Conservation (phyloP, 1,284 basidiomycete species). For the Boletellus dicymbophilus region DNA sequence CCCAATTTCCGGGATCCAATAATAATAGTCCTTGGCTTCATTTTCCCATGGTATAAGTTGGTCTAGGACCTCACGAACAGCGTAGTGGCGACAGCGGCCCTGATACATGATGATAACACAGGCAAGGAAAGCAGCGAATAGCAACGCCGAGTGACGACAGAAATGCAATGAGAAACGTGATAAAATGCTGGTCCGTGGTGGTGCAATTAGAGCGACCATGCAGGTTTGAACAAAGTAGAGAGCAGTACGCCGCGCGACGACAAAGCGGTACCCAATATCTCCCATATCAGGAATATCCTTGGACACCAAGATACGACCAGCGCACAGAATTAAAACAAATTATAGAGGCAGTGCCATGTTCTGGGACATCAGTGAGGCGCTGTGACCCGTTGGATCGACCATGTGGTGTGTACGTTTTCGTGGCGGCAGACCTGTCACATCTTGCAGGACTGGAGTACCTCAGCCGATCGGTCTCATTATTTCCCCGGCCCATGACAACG, state of each 20-base stretch:
- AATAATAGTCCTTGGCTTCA: no score
- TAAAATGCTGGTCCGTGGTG: slow-evolving; percentile 18
- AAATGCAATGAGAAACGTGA: slow-evolving; percentile 14
- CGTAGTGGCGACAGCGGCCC: slow-evolving; percentile 23
- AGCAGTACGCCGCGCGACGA: slow-evolving; percentile 6
- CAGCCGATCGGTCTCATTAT: slow-evolving; percentile 10
- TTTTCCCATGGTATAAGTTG: no score
- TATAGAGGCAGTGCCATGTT: slow-evolving; percentile 43
- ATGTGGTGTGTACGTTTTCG: slow-evolving; percentile 63
- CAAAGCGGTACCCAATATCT: slow-evolving; percentile 17
- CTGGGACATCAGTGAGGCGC: slow-evolving; percentile 48
- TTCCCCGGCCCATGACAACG: slow-evolving; percentile 21
- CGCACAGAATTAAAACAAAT: slow-evolving; percentile 14
- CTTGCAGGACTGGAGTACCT: slow-evolving; percentile 35
- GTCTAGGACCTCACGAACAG: no score
- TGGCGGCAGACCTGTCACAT: slow-evolving; percentile 52
- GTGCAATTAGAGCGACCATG: slow-evolving; percentile 15
- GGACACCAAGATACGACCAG: slow-evolving; percentile 21
- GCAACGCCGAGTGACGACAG: slow-evolving; percentile 4
- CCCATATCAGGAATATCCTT: slow-evolving; percentile 15
- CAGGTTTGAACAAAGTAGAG: slow-evolving; percentile 15
- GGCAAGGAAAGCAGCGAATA: slow-evolving; percentile 16
- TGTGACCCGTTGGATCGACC: slow-evolving; percentile 46
- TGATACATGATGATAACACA: slow-evolving; percentile 26
- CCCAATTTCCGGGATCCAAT: no score